Conservation (phyloP, 2,329 filamentous ascomycete species). For the Stagonosporopsis cucurbitacearum region DNA sequence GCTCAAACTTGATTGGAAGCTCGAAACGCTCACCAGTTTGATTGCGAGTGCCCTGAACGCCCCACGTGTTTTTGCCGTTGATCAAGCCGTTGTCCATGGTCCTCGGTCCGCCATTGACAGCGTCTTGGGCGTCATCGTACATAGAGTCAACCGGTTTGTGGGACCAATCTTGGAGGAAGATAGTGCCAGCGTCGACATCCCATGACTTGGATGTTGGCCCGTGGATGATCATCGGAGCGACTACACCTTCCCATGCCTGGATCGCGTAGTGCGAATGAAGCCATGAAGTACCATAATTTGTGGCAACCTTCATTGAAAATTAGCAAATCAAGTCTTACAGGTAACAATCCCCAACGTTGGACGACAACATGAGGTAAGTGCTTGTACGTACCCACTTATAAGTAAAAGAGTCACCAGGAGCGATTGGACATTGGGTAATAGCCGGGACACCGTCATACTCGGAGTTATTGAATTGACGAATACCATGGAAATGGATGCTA, state of each 20-base stretch:
- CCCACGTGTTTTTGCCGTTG: slow-evolving; percentile 21
- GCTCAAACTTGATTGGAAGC: slow-evolving; percentile 24
- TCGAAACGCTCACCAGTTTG: not conserved
- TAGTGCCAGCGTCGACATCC: slow-evolving; percentile 42
- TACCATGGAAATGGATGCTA: slow-evolving; percentile 59
- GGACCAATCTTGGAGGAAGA: slow-evolving; percentile 47
- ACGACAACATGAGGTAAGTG: no score
- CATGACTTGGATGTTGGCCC: slow-evolving; percentile 36
- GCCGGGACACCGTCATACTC: slow-evolving; percentile 83
- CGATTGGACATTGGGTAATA: slow-evolving; percentile 65
- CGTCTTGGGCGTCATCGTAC: slow-evolving; percentile 33
- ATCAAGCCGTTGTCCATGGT: slow-evolving; percentile 26
- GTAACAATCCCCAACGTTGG: no score
- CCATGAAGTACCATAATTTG: slow-evolving; percentile 63
- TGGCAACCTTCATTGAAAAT: no score
- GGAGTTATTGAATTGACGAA: slow-evolving; percentile 59
- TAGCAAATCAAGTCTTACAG: no score
- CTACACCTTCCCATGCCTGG: slow-evolving; percentile 48
- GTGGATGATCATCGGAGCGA: slow-evolving; percentile 49
- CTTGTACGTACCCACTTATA: no score
- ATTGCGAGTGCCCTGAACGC: slow-evolving; percentile 17
- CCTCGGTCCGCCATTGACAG: slow-evolving; percentile 21
- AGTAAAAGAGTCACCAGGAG: slow-evolving; percentile 36
- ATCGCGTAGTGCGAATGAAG: slow-evolving; percentile 68
- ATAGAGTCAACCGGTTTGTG: slow-evolving; percentile 44